Evolutionary conservation across 768 basidiomycete genomes (phyloP).

Genomic region (Mycena metata): DNA sequence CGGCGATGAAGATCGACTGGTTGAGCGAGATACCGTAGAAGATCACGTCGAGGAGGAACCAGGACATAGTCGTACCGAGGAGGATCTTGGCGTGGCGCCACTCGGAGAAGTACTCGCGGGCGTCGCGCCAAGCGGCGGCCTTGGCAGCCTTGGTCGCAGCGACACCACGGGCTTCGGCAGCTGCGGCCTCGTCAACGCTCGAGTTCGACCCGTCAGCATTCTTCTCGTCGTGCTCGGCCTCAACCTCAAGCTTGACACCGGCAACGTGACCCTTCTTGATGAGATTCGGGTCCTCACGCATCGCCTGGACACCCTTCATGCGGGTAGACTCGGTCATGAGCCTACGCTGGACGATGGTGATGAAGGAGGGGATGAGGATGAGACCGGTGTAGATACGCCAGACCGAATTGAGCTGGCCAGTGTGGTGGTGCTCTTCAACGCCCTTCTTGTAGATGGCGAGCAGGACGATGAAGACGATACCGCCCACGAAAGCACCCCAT

Average conservation of each 20-base stretch:
- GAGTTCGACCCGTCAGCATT: background rate
- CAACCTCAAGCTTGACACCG: slow-evolving; percentile 11
- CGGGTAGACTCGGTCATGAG: slow-evolving; percentile 29
- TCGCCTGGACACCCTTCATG: slow-evolving; percentile 32
- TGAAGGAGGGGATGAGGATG: slow-evolving; percentile 28
- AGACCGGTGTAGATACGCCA: slow-evolving; percentile 36
- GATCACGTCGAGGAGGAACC: slow-evolving; percentile 32
- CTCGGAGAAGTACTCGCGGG: slow-evolving; percentile 35
- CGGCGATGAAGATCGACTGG: slow-evolving; percentile 35
- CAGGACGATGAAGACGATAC: slow-evolving; percentile 29
- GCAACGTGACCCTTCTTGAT: slow-evolving; percentile 23
- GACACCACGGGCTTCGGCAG: slow-evolving; percentile 1
- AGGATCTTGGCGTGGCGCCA: slow-evolving; percentile 36
- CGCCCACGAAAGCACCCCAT: slow-evolving; percentile 31
- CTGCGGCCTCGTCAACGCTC: slow-evolving; percentile 2
- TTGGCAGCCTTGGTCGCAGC: slow-evolving; percentile 25
- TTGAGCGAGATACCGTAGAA: slow-evolving; percentile 36
- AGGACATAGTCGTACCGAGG: slow-evolving; percentile 31
- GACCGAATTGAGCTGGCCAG: slow-evolving; percentile 30
- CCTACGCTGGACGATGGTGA: slow-evolving; percentile 31
- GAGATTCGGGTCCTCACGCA: slow-evolving; percentile 29
- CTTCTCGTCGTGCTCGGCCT: slow-evolving; percentile 13
- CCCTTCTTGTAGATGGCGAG: slow-evolving; percentile 29
- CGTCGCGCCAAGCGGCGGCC: slow-evolving; percentile 35
- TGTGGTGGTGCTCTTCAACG: slow-evolving; percentile 20